Base-by-base conservation (phyloP, 345 rosid genomes). In the Clarkia xantiana region DNA sequence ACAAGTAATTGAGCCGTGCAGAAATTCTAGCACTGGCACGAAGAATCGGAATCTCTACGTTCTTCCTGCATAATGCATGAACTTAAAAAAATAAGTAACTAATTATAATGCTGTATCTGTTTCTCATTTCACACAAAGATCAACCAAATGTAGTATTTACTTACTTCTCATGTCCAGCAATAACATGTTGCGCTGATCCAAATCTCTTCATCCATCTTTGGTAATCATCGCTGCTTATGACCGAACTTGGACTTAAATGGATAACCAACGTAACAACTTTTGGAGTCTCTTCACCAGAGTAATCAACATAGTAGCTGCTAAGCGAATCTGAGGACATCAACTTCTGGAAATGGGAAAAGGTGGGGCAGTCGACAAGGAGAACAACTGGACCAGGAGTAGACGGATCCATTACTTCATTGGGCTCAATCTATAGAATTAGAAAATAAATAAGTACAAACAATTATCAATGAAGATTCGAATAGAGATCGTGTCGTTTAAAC, bases 371-470 rank as follows among this genome's bases (percentile, higher is more conserved):
- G 41, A 84, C 84, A 42, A 91, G 85, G 51, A 81, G 62, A 41
- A 84, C 84, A 56, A 91, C 60, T 14, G 96, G 98, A 66, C 96
- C 98, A 43, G 90, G 87, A 63, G 80, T 56, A 40, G 94, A 72
- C 60, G 98, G 94, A 45, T 71, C 98, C 98, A 91, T 84, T 39
- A 91, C 98, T 64, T 91, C 98, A 65, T 87, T 64, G 23, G 98
- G 98, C 71, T 86, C 82, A 61, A 90, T 89, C 95, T 89, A 54
- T 29, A 40, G 10, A 58, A 48, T 44, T 42, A 19, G 41, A 29
- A 29, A 29, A 29, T 55, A 65, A 52, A 15, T 42, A 25, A 47
- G 18, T 10, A 45, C 6, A 20, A 4, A 39, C 2, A 18, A 36
- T 38, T 3, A n/a, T 40, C 10, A 49, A 18, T 61, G 36, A 48